Evolutionary conservation across 1,284 basidiomycete species (phyloP), one percentile per base, ranked within the genome.

Genomic region (Testicularia cyperi): DNA sequence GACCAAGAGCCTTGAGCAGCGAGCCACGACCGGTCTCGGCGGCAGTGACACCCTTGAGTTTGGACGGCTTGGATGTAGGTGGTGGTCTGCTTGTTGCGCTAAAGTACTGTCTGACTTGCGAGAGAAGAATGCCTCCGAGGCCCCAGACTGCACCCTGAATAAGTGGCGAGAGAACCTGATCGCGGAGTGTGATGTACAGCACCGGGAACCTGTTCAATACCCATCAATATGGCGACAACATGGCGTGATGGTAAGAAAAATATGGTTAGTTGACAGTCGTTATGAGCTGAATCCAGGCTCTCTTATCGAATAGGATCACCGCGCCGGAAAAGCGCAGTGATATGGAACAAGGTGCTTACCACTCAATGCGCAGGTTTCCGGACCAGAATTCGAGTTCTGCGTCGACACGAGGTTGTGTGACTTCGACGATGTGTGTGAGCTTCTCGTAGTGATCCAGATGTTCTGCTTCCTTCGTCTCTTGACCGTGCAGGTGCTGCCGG

Each of bases 81-180:
- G 31, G 31, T 25, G 43, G 32, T 16, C 37, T 13, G n/a, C 19
- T 34, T 9, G 8, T 39, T 6, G 42, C 34, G 20, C 37, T 36
- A n/a, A 55, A 27, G 26, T 55, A 64, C 28, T 51, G 52, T 14
- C 56, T 41, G n/a, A 61, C 23, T 25, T 64, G 60, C 2, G 65
- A 38, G 20, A 49, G 23, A n/a, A 56, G 34, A 16, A 70, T 15
- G 1, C 69, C 69, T 2, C 42, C 70, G 4, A 72, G 7, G 1
- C 65, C 70, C 62, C 65, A 72, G 5, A 65, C 38, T 1, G 65
- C 65, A 8, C 70, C 70, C 25, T 72, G 70, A 5, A 72, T 27
- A 10, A 72, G 31, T 1, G 70, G 70, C 15, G 68, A 70, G 18
- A 72, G 37, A 18, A 72, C 21, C 45, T 72, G 70, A 38, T 72